These are phyloP conservation scores for Vitis hybrid DNA, from an alignment of 177 flowering plant species.

Conservation along the genomic window DNA sequence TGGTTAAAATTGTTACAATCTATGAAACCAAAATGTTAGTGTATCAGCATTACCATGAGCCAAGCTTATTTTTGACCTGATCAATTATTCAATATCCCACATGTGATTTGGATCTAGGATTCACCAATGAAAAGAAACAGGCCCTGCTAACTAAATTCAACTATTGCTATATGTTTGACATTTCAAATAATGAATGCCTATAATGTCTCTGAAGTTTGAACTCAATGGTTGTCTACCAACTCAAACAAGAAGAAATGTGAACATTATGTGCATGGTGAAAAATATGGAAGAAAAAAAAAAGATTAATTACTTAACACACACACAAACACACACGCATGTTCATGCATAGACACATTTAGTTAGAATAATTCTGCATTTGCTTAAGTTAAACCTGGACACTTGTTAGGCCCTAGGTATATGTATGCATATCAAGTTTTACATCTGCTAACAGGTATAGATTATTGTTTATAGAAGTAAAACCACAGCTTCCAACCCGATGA, in stretches of 20 bases:
- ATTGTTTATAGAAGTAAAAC: not conserved
- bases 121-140: not conserved
- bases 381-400: not conserved
- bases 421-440: not conserved
- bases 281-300: too few species aligned
- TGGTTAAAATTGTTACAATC: not conserved
- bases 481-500: not conserved
- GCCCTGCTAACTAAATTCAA: not conserved
- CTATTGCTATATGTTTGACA: not conserved
- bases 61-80: not conserved
- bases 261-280: not conserved
- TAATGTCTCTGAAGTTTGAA: not conserved
- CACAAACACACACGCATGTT: too few species aligned
- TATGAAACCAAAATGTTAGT: not conserved
- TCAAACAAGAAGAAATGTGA: not conserved
- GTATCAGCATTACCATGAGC: not conserved
- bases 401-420: not conserved
- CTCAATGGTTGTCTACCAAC: not conserved
- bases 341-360: too few species aligned
- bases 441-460: not conserved
- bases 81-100: not conserved
- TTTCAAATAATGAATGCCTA: not conserved
- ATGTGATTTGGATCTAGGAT: not conserved
- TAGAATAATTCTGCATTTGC: not conserved
- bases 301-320: too few species aligned